Evolutionary conservation across 305 asterid species (phyloP).

Genomic region (Coffea humblotiana): DNA sequence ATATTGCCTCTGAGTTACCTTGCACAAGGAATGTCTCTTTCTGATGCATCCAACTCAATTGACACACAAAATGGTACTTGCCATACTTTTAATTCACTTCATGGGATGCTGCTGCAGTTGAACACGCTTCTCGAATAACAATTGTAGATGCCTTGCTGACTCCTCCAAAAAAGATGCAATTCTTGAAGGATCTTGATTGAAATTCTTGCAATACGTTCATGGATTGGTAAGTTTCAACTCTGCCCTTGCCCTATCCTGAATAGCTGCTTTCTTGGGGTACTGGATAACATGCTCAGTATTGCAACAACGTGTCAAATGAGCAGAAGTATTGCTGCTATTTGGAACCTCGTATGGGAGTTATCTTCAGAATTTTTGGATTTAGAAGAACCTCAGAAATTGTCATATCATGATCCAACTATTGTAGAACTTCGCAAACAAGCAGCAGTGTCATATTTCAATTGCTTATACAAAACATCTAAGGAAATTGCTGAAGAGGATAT

Average conservation of each 20-base stretch:
- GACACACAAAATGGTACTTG: slow-evolving; percentile 24
- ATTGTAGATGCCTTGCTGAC: slow-evolving; percentile 77
- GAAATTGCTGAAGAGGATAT: slow-evolving; percentile 52
- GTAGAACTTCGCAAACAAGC: slow-evolving; percentile 91
- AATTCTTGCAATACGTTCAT: slow-evolving; percentile 50
- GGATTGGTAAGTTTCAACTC: slow-evolving; percentile 71
- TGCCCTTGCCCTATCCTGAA: slow-evolving; percentile 82
- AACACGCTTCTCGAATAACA: slow-evolving; percentile 71
- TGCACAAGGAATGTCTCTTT: slow-evolving; percentile 21
- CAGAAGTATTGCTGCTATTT: slow-evolving; percentile 48
- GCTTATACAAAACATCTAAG: slow-evolving; percentile 64
- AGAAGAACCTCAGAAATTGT: slow-evolving; percentile 41
- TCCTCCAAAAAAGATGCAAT: slow-evolving; percentile 56
- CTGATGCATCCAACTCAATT: slow-evolving; percentile 29
- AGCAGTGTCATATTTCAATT: slow-evolving; percentile 76
- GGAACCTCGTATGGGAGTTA: slow-evolving; percentile 70
- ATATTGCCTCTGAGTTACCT: slow-evolving; percentile 78
- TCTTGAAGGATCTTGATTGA: slow-evolving; percentile 64
- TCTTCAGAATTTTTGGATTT: slow-evolving; percentile 74
- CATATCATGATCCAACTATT: slow-evolving; percentile 73
- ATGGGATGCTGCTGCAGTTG: slow-evolving; percentile 87
- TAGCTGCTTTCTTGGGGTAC: slow-evolving; percentile 55
- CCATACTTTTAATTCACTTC: slow-evolving; percentile 61
- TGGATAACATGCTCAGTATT: slow-evolving; percentile 79
- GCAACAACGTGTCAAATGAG: slow-evolving; percentile 61